A percentile compares a stretch with the other conserved stretches of the same genome.
phyloP scores from a whole-genome alignment of 768 basidiomycete genomes.

The Cystobasidiopsis lactophilus region DNA sequence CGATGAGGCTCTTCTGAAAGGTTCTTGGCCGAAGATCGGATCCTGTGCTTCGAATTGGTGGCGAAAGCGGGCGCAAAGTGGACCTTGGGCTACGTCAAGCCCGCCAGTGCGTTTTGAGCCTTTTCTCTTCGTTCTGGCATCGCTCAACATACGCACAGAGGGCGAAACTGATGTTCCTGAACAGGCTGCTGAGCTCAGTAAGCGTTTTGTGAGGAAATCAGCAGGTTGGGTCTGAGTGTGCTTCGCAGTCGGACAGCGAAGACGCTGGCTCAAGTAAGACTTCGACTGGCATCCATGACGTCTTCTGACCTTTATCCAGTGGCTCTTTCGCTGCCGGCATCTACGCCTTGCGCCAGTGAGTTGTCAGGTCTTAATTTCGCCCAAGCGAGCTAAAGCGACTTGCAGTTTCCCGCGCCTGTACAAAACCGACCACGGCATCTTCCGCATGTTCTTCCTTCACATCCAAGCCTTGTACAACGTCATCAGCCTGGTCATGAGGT shows the following conservation, averaged over 20 bases:
- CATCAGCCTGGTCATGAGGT: constrained; percentile 64
- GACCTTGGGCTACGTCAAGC: constrained; percentile 83
- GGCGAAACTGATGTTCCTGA: constrained; percentile 30
- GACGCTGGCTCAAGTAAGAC: constrained; percentile 61
- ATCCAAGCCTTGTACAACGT: constrained; percentile 76
- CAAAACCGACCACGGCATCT: constrained; percentile 58
- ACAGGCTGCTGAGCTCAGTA: constrained; percentile 41
- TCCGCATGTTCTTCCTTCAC: constrained; percentile 94
- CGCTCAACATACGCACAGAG: background rate
- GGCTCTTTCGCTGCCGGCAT: constrained; percentile 47
- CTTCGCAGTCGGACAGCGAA: constrained; percentile 70
- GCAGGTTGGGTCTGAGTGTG: background rate
- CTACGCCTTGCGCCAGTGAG: constrained; percentile 72
- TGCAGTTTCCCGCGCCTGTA: constrained; percentile 28
- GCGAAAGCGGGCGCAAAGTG: constrained; percentile 64
- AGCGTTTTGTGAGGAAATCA: background rate
- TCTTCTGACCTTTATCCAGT: background rate
- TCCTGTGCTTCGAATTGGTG: constrained; percentile 88
- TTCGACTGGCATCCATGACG: no score
- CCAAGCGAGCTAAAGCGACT: background rate
- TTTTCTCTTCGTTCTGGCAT: constrained; percentile 28
- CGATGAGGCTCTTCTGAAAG: constrained; percentile 11
- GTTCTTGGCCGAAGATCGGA: no score
- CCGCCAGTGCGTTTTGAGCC: constrained; percentile 84
- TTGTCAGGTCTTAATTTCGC: background rate